Conservation (phyloP, 2,329 filamentous ascomycete species). For the Exophiala lecanii-corni region DNA sequence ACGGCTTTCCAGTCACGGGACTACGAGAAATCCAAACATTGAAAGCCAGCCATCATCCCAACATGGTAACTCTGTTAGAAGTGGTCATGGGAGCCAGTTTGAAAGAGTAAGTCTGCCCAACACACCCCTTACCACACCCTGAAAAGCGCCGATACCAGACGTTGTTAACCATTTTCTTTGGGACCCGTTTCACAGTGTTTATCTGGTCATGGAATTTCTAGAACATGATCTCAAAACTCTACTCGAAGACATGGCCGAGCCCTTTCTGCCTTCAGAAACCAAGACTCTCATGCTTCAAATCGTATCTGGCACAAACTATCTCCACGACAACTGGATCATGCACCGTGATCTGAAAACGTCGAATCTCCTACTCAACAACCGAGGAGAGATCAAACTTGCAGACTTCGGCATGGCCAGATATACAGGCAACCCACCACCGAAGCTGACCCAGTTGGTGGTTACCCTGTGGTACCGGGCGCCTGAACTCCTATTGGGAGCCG, state of each 20-base stretch:
- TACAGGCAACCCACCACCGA: conserved; percentile 68
- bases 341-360: conserved; percentile 92
- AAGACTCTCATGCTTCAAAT: conserved; percentile 88
- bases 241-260: conserved; percentile 88
- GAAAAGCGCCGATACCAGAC: conserved; percentile 36
- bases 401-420: conserved; percentile 98
- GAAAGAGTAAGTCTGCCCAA: conserved; percentile 47
- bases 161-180: conserved; percentile 33
- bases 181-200: conserved; percentile 57
- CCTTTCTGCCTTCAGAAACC: conserved; percentile 85
- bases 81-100: conserved; percentile 70
- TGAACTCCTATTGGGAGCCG: conserved; percentile 78
- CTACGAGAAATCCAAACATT: conserved; percentile 91
- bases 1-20: conserved; percentile 88
- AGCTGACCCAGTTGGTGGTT: conserved; percentile 86
- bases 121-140: conserved; percentile 18
- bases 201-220: conserved; percentile 93
- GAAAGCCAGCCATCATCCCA: conserved; percentile 70
- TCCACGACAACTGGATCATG: conserved; percentile 86
- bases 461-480: conserved; percentile 96
- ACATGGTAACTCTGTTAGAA: conserved; percentile 77
- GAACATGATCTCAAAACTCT: conserved; percentile 95
- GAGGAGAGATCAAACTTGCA: conserved; percentile 88
- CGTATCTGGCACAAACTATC: conserved; percentile 71
- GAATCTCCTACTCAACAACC: conserved; percentile 92